Evolutionary conservation across 331 rosid species (phyloP).

Genomic region (Stylosanthes scabra): DNA sequence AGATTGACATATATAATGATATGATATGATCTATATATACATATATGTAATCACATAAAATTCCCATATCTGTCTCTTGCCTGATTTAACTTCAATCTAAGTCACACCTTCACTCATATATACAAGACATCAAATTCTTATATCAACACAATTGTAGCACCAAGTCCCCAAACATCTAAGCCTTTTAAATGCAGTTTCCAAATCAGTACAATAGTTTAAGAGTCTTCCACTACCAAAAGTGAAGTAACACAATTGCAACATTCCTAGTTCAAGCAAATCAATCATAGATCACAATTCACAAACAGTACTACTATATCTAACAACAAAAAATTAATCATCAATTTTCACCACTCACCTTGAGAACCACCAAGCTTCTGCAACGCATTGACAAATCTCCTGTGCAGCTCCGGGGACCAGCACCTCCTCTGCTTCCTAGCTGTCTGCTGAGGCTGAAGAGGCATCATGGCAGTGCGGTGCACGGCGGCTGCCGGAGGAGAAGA

Average conservation of each 20-base stretch:
- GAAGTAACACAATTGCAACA: slow-evolving; percentile 10
- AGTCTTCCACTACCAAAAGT: neutral
- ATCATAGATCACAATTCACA: slow-evolving; percentile 19
- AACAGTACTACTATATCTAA: neutral
- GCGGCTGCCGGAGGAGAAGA: slow-evolving; percentile 30
- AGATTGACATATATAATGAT: slow-evolving; percentile 4
- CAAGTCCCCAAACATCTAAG: slow-evolving; percentile 14
- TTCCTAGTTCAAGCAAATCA: slow-evolving; percentile 37
- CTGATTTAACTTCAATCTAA: slow-evolving; percentile 34
- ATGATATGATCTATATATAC: neutral
- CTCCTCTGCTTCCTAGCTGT: slow-evolving; percentile 83
- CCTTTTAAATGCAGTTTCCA: neutral
- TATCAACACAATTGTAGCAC: slow-evolving; percentile 26
- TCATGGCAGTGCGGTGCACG: slow-evolving; percentile 21
- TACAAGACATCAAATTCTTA: slow-evolving; percentile 32
- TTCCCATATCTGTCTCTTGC: slow-evolving; percentile 11
- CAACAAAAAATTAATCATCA: neutral
- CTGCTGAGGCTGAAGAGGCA: slow-evolving; percentile 56
- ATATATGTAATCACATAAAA: neutral
- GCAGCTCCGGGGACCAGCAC: slow-evolving; percentile 98
- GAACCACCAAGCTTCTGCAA: slow-evolving; percentile 98
- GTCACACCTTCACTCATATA: slow-evolving; percentile 10
- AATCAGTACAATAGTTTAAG: slow-evolving; percentile 27
- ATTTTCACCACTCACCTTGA: slow-evolving; percentile 67
- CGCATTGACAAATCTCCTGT: slow-evolving; percentile 80